phyloP scores from a whole-genome alignment of 225 moss, liverwort and hornwort species.

The Antitrichia curtipendula region DNA sequence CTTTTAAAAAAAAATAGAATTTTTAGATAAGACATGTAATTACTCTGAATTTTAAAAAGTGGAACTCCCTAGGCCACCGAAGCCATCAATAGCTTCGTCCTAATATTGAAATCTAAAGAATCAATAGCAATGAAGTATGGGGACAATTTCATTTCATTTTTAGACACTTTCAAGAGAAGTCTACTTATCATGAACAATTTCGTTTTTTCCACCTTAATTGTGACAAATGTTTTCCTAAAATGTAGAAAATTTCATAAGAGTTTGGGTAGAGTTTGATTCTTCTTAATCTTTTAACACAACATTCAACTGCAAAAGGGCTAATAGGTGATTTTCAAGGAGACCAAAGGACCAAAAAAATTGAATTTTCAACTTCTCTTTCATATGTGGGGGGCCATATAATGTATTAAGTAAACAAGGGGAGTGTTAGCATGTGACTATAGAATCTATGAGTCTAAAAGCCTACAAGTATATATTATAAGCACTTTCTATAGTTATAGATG shows the following conservation, averaged over 20 bases:
- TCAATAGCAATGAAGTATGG: rapidly evolving
- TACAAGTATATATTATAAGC: too few relatives aligned
- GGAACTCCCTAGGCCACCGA: rapidly evolving
- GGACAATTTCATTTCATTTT: rapidly evolving
- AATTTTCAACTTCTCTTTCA: neutral
- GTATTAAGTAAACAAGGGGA: too few relatives aligned
- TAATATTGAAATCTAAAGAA: neutral
- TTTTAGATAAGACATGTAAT: neutral
- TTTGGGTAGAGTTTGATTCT: neutral
- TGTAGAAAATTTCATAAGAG: neutral
- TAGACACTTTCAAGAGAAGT: neutral
- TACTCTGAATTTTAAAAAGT: neutral
- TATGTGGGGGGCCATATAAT: neutral
- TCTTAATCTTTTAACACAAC: rapidly evolving
- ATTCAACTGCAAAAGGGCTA: neutral
- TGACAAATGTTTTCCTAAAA: neutral
- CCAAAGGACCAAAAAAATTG: rapidly evolving
- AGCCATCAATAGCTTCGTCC: rapidly evolving
- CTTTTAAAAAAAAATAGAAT: too few relatives aligned
- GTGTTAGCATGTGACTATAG: too few relatives aligned
- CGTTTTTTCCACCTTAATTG: neutral
- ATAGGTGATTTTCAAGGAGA: too few relatives aligned
- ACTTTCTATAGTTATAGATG: too few relatives aligned
- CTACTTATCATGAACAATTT: rapidly evolving
- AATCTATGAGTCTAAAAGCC: too few relatives aligned